Percentiles rank a stretch among this genome's conserved stretches.
These are phyloP conservation scores for Mycosphaerella sp. DNA, from an alignment of 2,329 filamentous ascomycete genomes.

Conservation along the genomic window DNA sequence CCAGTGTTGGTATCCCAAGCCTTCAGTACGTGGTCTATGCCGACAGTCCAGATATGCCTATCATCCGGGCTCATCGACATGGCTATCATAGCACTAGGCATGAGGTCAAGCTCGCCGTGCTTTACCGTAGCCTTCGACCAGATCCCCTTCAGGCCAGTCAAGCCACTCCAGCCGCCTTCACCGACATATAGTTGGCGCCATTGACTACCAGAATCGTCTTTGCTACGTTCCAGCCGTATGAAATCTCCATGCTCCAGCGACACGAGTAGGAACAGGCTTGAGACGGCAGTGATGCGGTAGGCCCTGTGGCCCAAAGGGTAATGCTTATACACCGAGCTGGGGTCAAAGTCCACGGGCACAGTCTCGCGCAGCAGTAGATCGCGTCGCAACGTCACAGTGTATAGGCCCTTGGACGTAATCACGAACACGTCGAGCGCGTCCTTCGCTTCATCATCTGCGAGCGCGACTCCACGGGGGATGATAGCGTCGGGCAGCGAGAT, in stretches of 20 bases:
- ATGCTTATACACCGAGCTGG: slow-evolving; percentile 71
- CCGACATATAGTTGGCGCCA: slow-evolving; percentile 70
- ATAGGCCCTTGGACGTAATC: slow-evolving; percentile 69
- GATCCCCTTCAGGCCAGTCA: slow-evolving; percentile 56
- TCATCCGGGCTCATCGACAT: slow-evolving; percentile 44
- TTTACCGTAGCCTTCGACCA: slow-evolving; percentile 60
- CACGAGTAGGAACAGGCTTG: slow-evolving; percentile 66
- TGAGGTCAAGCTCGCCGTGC: slow-evolving; percentile 59
- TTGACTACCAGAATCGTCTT: slow-evolving; percentile 46
- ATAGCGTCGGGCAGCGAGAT: slow-evolving; percentile 78
- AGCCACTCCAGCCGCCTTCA: slow-evolving; percentile 60
- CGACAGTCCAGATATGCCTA: slow-evolving; percentile 67
- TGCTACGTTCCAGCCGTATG: slow-evolving; percentile 60
- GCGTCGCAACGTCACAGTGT: slow-evolving; percentile 74
- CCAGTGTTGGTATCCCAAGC: slow-evolving; percentile 86
- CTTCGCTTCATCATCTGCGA: slow-evolving; percentile 72
- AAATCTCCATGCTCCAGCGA: slow-evolving; percentile 75
- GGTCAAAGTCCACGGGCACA: slow-evolving; percentile 59
- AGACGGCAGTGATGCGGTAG: slow-evolving; percentile 72
- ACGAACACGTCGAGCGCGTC: slow-evolving; percentile 75
- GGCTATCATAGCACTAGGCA: slow-evolving; percentile 61
- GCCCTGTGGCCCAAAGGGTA: slow-evolving; percentile 72
- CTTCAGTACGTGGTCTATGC: slow-evolving; percentile 79
- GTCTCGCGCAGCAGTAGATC: slow-evolving; percentile 66
- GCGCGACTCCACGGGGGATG: slow-evolving; percentile 68